Conservation (phyloP, 345 rosid species). For the Hibiscus tridactylites region DNA sequence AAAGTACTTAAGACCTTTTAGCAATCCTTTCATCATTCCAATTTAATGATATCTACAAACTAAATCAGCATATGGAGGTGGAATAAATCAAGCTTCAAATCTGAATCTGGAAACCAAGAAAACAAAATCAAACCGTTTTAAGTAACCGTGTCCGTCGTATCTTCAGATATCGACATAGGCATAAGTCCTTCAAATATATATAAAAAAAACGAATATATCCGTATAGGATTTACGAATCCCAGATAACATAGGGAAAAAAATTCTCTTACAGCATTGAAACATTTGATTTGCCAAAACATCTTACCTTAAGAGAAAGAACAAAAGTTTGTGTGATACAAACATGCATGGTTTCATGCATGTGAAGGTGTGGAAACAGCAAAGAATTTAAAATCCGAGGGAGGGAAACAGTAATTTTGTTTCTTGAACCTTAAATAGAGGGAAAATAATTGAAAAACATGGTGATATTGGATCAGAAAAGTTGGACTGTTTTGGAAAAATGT, state of each 20-base stretch:
- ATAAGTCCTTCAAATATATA: neutral
- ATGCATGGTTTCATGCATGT: neutral
- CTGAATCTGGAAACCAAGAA: neutral
- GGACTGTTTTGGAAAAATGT: slow-evolving; percentile 24
- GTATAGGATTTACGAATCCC: neutral
- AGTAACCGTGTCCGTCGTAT: neutral
- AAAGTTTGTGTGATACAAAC: neutral
- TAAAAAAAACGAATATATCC: neutral
- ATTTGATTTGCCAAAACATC: neutral
- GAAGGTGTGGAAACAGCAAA: neutral
- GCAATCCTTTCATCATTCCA: slow-evolving; percentile 68
- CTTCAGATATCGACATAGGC: neutral
- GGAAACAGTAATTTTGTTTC: neutral
- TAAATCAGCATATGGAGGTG: neutral
- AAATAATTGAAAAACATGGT: neutral
- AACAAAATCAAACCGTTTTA: neutral
- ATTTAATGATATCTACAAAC: slow-evolving; percentile 30
- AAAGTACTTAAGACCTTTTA: slow-evolving; percentile 66
- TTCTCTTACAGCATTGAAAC: neutral
- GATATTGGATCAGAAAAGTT: slow-evolving; percentile 23
- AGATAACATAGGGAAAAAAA: neutral
- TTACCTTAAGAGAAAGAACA: neutral
- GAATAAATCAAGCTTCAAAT: neutral
- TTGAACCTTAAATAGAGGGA: neutral
- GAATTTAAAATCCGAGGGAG: too few relatives aligned